Conservation (phyloP, 2,329 filamentous ascomycete species). For the Thelonectria rubi region DNA sequence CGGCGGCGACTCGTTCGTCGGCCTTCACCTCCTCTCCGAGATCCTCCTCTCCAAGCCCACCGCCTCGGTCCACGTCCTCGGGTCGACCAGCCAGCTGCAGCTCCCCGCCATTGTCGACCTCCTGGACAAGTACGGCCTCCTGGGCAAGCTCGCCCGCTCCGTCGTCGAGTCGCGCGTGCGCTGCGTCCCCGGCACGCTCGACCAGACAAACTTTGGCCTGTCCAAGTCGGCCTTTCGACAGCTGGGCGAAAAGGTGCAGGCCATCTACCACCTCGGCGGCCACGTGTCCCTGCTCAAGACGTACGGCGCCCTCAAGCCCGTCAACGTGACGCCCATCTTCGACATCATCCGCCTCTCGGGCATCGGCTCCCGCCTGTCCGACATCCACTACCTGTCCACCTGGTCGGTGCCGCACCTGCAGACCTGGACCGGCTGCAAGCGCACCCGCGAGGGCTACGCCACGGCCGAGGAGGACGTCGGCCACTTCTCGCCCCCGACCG, state of each 20-base stretch:
- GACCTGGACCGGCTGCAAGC: slow-evolving; percentile 35
- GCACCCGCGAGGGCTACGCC: slow-evolving; percentile 28
- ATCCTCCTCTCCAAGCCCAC: slow-evolving; percentile 30
- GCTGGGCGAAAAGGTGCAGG: slow-evolving; percentile 35
- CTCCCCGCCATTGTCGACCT: slow-evolving; percentile 23
- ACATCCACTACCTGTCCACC: slow-evolving; percentile 35
- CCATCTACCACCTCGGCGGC: slow-evolving; percentile 42
- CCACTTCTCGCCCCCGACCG: slow-evolving; percentile 37
- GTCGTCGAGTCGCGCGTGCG: slow-evolving; percentile 25
- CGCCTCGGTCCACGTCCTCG: slow-evolving; percentile 29
- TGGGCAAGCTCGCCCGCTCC: slow-evolving; percentile 24
- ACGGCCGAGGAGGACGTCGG: slow-evolving; percentile 33
- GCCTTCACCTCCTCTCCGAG: slow-evolving; percentile 34
- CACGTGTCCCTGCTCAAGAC: slow-evolving; percentile 41
- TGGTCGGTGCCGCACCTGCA: slow-evolving; percentile 42
- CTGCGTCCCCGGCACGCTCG: slow-evolving; percentile 31
- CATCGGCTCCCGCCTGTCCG: slow-evolving; percentile 30
- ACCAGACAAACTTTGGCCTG: slow-evolving; percentile 37
- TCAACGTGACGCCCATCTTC: slow-evolving; percentile 37
- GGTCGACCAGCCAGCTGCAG: slow-evolving; percentile 30
- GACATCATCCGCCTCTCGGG: slow-evolving; percentile 41
- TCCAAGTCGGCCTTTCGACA: slow-evolving; percentile 33
- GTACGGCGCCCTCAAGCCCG: slow-evolving; percentile 33
- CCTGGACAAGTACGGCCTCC: slow-evolving; percentile 34
- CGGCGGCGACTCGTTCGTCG: slow-evolving; percentile 36